Evolutionary conservation across 306 rosid species (phyloP), one percentile per base, ranked within the genome.

Genomic region (Corylus heterophylla): DNA sequence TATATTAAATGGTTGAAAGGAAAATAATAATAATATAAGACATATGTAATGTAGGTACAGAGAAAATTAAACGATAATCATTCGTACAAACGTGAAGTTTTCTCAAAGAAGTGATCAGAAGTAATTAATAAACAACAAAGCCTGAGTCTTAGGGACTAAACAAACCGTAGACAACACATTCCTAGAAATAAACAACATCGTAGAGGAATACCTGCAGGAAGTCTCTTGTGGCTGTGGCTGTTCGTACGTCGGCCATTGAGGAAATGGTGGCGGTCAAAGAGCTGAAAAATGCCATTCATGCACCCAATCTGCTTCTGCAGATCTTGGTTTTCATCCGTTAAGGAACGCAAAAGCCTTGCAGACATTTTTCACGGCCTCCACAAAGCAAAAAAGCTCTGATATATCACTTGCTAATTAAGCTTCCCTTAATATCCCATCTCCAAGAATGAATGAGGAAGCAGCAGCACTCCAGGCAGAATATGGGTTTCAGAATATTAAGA

Each of bases 271-370:
- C 98, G 91, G 77, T 89, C 91, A 75, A 94, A 92, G 74, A 94
- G 88, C 88, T 87, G 93, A 74, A 92, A 88, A 80, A 94, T 84
- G 22, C 92, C 97, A 81, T 86, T 80, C 80, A 92, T 87, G 86
- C 98, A 94, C 0, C 98, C 97, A 83, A 92, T 87, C 44, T 92
- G 97, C 89, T 92, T 92, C 83, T 87, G 90, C 82, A 94, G 85
- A 74, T 90, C 94, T 77, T 79, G 83, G 47, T 87, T 92, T 66
- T 94, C 94, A 48, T 88, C 93, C 42, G 86, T 86, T 76, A 87
- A 69, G 8, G 90, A 74, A 78, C 76, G 83, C 56, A 81, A 74
- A 71, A 81, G 71, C 71, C 86, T 91, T 64, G 84, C 82, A 82
- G 97, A 85, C 98, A 94, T 94, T 47, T 88, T 85, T 75, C 72